Evolutionary conservation across 345 rosid species (phyloP), one percentile per base, ranked within the genome.

Genomic region (Eucalyptus urophylla): DNA sequence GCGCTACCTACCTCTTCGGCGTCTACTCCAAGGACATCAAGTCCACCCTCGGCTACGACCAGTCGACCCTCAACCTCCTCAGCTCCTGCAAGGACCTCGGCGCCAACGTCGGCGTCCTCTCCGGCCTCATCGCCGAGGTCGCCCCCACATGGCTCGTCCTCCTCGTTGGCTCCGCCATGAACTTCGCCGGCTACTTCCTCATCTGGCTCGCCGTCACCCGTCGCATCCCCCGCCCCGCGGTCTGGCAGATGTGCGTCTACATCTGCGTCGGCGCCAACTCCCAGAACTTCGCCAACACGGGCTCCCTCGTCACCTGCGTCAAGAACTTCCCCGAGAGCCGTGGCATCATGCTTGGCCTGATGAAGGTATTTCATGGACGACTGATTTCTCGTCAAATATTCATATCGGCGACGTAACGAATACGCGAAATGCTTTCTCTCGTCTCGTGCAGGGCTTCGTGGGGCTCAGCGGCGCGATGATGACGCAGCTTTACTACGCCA

Each of bases 161-260:
- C 86, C 47, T 86, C 21, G 43, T 90, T 13, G 90, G 90, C 25
- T 47, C 88, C 27, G 60, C 81, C 80, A 58, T 90, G 76, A 90
- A 85, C 80, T 89, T 90, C 87, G 9, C 37, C 4, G 87, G 88
- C 47, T 90, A 90, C 53, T 89, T 90, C 76, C 67, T 90, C 80
- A 87, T 90, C 25, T 90, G 89, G 92, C 87, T 90, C 16, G 65
- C 92, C 37, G 89, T 90, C 86, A 89, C 88, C 16, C 24, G 37
- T n/a, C 88, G 60, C 25, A 24, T 89, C 54, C n/a, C 90, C 8
- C 43, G 12, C 5, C 91, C 90, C 3, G 7, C 49, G 31, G 90
- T 90, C 16, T 90, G 91, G 91, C 86, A 88, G 86, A 86, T 88
- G 90, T 88, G 92, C 49, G n/a, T 89, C n/a, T 90, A 88, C 89